A percentile compares a stretch with the other conserved stretches of the same genome.
phyloP scores from a whole-genome alignment of 2,329 filamentous ascomycete species.

The Pyrenophora tritici-repentis region DNA sequence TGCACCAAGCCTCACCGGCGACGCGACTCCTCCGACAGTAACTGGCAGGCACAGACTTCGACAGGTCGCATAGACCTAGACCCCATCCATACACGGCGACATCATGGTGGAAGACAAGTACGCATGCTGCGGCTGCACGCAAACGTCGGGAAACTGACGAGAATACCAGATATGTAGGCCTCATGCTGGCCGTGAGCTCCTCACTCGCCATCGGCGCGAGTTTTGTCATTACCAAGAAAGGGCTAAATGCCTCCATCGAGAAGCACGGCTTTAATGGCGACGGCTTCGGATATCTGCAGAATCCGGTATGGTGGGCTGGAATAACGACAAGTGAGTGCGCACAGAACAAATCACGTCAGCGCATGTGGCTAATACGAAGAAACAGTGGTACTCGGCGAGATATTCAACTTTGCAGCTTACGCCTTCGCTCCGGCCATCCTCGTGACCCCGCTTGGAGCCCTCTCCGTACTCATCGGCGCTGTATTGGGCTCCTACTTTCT shows the following conservation, averaged over 20 bases:
- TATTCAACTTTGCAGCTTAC: conserved; percentile 97
- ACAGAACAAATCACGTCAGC: neutral
- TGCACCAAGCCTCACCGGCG: neutral
- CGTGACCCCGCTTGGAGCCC: conserved; percentile 89
- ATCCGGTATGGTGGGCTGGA: conserved; percentile 96
- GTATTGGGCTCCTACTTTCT: conserved; percentile 95
- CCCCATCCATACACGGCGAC: conserved; percentile 21
- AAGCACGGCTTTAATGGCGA: conserved; percentile 96
- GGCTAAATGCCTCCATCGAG: conserved; percentile 87
- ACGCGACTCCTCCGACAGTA: neutral
- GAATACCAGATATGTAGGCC: conserved; percentile 47
- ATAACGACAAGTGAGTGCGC: conserved; percentile 76
- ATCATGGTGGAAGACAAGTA: conserved; percentile 51
- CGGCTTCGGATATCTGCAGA: conserved; percentile 90
- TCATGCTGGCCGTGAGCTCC: conserved; percentile 48
- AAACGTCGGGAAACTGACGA: conserved; percentile 26
- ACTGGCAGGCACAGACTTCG: conserved; percentile 5
- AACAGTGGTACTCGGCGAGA: conserved; percentile 85
- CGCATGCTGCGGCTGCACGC: conserved; percentile 13
- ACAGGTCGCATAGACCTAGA: conserved; percentile 17
- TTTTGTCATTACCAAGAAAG: conserved; percentile 99
- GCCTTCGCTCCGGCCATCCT: conserved; percentile 98
- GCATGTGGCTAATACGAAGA: conserved; percentile 21
- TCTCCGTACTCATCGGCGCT: conserved; percentile 93
- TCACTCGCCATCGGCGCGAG: conserved; percentile 67